phyloP scores from a whole-genome alignment of 768 basidiomycete genomes.

The Auriculariales sp. region DNA sequence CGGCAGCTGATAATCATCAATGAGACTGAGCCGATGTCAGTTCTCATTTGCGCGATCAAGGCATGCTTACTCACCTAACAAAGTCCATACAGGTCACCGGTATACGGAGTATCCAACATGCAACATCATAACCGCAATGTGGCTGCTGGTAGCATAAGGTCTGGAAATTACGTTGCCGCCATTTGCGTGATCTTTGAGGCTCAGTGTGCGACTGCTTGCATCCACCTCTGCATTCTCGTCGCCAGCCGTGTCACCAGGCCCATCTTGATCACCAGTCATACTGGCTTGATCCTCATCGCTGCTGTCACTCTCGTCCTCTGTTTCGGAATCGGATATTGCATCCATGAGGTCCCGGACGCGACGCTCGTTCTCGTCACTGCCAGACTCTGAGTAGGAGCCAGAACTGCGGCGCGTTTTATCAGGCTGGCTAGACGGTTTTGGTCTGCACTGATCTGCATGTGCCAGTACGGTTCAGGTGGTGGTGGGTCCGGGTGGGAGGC shows the following conservation, averaged over 20 bases:
- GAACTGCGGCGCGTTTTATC: too few relatives aligned
- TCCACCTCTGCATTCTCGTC: background rate
- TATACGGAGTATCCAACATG: slow-evolving; percentile 66
- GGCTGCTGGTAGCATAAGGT: slow-evolving; percentile 22
- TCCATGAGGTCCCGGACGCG: slow-evolving; percentile 6
- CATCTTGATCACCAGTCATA: too few relatives aligned
- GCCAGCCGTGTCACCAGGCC: too few relatives aligned
- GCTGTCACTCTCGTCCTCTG: slow-evolving; percentile 10
- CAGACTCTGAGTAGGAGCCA: too few relatives aligned
- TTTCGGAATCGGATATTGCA: slow-evolving; percentile 6
- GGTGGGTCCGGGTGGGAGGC: slow-evolving; percentile 43
- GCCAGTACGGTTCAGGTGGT: slow-evolving; percentile 42
- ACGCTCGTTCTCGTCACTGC: slow-evolving; percentile 6
- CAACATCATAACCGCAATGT: slow-evolving; percentile 58
- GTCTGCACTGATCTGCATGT: too few relatives aligned
- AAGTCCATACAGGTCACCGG: slow-evolving; percentile 69
- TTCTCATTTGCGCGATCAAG: background rate
- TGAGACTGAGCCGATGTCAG: slow-evolving; percentile 31
- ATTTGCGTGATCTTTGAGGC: slow-evolving; percentile 3
- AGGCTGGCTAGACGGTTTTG: too few relatives aligned
- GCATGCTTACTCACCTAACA: slow-evolving; percentile 34
- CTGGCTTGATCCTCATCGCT: slow-evolving; percentile 11
- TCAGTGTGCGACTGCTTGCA: too few relatives aligned
- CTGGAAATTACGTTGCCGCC: background rate
- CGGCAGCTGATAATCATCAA: slow-evolving; percentile 63